Evolutionary conservation across 1,139 yeast genomes (phyloP), one percentile per base, ranked within the genome.

Genomic region (Maudiozyma humilis): DNA sequence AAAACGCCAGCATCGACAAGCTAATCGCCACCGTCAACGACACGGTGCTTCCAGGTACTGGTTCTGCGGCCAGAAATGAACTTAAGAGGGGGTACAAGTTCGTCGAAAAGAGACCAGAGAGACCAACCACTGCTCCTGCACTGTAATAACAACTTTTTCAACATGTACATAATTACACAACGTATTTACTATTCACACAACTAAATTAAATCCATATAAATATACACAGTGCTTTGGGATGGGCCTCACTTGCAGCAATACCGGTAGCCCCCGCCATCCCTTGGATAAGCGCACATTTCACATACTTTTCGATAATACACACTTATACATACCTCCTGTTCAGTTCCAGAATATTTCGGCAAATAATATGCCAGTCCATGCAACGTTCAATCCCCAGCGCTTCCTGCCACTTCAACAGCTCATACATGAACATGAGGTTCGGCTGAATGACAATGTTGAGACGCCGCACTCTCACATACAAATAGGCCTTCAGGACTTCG

Each of bases 371-470:
- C 97, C 97, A 89, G 58, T 88, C 96, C 40, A 86, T 49, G 15
- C 50, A 46, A 38, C 57, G 46, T 25, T 48, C 39, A 33, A 53
- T 48, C 10, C 54, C 55, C 34, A 52, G 43, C 6, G 35, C 38
- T 47, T 85, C 89, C 55, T 86, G 94, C 81, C 82, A 86, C 55
- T 82, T 76, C 56, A 80, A 77, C 49, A 88, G 69, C 55, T 88
- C 96, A 62, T 84, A 87, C 77, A 88, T 84, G 53, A 88, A 73
- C 62, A 85, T 75, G 59, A 88, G 69, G 62, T 87, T 88, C 3
- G 96, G 97, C 63, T 88, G 96, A 49, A 89, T 86, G 36, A 88
- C 86, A 43, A 88, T 86, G 62, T 88, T 88, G 54, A 88, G 73
- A 39, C 97, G 69, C 43, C 94, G 75, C 4, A 87, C 94, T 43